These are phyloP conservation scores for Lonicera japonica DNA, from an alignment of 129 eudicot genomes.

Conservation along the genomic window DNA sequence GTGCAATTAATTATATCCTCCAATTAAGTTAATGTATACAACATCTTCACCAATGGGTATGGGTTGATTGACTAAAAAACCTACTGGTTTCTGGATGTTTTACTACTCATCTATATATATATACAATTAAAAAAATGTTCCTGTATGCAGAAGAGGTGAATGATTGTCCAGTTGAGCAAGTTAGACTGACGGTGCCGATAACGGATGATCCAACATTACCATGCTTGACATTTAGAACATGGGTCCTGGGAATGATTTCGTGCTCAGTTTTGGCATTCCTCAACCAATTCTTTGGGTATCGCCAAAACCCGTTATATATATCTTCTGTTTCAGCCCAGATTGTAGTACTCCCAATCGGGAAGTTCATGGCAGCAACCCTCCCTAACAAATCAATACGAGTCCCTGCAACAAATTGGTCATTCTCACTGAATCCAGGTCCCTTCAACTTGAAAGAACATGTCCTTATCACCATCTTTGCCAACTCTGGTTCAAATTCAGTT, in stretches of 20 bases:
- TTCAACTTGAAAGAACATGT: slow-evolving; percentile 83
- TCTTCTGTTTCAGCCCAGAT: slow-evolving; percentile 73
- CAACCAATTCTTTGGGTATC: slow-evolving; percentile 72
- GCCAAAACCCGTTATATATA: slow-evolving; percentile 51
- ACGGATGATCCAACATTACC: slow-evolving; percentile 78
- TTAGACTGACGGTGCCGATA: slow-evolving; percentile 65
- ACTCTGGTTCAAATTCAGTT: slow-evolving; percentile 46
- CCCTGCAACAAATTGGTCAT: slow-evolving; percentile 46
- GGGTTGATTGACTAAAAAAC: no score
- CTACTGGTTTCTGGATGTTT: no score
- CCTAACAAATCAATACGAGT: slow-evolving; percentile 28
- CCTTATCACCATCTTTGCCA: slow-evolving; percentile 80
- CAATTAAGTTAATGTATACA: no score
- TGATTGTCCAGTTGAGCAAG: slow-evolving; percentile 80
- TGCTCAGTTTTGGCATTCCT: slow-evolving; percentile 59
- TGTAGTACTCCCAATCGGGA: slow-evolving; percentile 62
- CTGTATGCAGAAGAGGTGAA: slow-evolving; percentile 39
- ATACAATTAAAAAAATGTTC: no score
- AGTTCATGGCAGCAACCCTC: slow-evolving; percentile 62
- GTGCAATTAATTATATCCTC: no score
- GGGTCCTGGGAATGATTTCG: slow-evolving; percentile 68
- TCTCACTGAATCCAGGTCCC: slow-evolving; percentile 80
- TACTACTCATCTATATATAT: no score
- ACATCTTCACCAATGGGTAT: no score
- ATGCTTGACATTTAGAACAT: slow-evolving; percentile 69